These are phyloP conservation scores for Dryas alaskensis DNA, from an alignment of 306 rosid species.

Conservation along the genomic window DNA sequence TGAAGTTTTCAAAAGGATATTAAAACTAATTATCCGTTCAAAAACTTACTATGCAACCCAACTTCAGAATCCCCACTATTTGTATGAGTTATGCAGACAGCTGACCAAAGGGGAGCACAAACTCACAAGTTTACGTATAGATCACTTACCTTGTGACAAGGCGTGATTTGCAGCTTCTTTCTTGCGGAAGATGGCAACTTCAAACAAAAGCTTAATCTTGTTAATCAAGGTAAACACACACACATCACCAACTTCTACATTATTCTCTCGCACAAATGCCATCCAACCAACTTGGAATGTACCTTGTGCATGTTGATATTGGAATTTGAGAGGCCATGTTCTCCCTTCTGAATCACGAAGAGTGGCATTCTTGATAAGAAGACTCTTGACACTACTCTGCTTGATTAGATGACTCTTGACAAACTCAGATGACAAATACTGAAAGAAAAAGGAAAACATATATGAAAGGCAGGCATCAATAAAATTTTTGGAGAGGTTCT, in stretches of 20 bases:
- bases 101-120: too few species aligned
- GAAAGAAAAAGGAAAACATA: neutral
- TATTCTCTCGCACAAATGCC: conserved; percentile 21
- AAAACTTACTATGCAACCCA: neutral
- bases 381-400: too few species aligned
- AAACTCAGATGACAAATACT: neutral
- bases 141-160: too few species aligned
- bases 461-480: neutral
- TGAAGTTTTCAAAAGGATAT: neutral
- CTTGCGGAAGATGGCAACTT: too few species aligned
- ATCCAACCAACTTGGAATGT: conserved; percentile 14
- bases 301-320: neutral
- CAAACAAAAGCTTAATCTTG: too few species aligned
- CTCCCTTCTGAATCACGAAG: conserved; percentile 15
- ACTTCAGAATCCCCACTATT: neutral
- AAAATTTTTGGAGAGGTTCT: too few species aligned
- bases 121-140: too few species aligned
- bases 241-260: conserved; percentile 14
- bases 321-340: neutral
- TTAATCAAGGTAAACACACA: conserved; percentile 12
- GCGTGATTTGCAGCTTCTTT: too few species aligned
- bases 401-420: neutral
- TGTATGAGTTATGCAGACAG: too few species aligned
- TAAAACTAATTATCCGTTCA: neutral
- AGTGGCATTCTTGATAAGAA: neutral